phyloP scores from a whole-genome alignment of 1,284 basidiomycete genomes.

The Cryptococcus amylolentus region DNA sequence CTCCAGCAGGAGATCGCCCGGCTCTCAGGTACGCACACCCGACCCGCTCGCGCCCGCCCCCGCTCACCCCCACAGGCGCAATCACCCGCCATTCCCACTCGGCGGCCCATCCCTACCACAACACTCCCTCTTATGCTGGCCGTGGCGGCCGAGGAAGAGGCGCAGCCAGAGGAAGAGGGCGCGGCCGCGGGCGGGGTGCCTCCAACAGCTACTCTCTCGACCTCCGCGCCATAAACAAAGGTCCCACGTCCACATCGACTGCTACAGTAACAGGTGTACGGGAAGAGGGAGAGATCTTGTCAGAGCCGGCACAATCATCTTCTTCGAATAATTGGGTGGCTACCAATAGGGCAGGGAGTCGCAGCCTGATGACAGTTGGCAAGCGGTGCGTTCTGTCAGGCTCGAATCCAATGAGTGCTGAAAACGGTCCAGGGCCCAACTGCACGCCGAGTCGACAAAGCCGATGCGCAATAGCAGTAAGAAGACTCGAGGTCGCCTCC shows the following conservation, averaged over 20 bases:
- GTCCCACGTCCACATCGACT: constrained; percentile 2
- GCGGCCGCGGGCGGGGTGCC: constrained; percentile 12
- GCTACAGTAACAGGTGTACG: background rate
- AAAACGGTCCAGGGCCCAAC: background rate
- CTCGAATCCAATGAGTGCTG: too few species aligned
- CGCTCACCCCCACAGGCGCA: constrained; percentile 22
- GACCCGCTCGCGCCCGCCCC: background rate
- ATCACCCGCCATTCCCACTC: constrained; percentile 29
- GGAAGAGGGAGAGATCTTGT: constrained; percentile 21
- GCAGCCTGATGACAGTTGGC: constrained; percentile 48
- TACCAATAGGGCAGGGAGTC: constrained; percentile 26
- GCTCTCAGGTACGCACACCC: constrained; percentile 38
- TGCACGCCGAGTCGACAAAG: background rate
- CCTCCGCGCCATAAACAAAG: constrained; percentile 14
- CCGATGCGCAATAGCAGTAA: background rate
- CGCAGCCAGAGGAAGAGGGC: constrained; percentile 12
- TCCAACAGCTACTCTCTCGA: constrained; percentile 24
- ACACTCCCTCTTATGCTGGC: constrained; percentile 9
- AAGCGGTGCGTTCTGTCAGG: constrained; percentile 31
- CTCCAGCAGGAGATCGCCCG: constrained; percentile 49
- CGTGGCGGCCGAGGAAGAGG: background rate
- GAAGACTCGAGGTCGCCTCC: background rate
- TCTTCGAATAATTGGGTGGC: constrained; percentile 34
- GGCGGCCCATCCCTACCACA: constrained; percentile 36
- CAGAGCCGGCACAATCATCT: background rate